Evolutionary conservation across 371 early-diverging fungal species (phyloP), one percentile per base, ranked within the genome.

Genomic region (Mortierella sp.): DNA sequence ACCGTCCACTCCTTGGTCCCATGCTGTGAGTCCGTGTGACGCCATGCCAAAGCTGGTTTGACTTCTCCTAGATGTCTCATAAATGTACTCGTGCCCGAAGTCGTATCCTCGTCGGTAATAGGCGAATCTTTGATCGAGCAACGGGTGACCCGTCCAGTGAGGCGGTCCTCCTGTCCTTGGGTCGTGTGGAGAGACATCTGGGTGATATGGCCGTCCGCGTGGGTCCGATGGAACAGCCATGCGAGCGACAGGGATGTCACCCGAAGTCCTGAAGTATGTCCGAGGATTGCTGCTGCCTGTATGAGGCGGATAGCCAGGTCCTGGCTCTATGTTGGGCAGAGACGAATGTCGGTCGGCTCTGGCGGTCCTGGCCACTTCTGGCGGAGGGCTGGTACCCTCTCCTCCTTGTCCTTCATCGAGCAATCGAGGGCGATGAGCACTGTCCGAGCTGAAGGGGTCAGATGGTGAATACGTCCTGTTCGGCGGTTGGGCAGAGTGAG

Each of bases 291-390:
- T 68, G 24, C 21, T 3, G 3, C 24, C 68, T 41, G 10, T 24
- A 1, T 41, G 68, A 21, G 43, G 68, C 41, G 41, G 43, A 41
- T 38, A 68, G 18, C 24, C 41, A 38, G 41, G 10, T 10, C 10
- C 38, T 11, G 68, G 24, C 1, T 68, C 68, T 35, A 68, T 68
- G 43, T 41, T 68, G 24, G 68, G 68, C 68, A 38, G 41, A 38
- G 68, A 41, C 68, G 68, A 68, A 10, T 38, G 68, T 68, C 68
- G 38, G 43, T 68, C 68, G 8, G 24, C 43, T 35, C 68, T 68
- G 8, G 10, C 68, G 41, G 21, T 4, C 3, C 68, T 21, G 41
- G 68, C 10, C 38, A 3, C 24, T 41, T 10, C 68, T 41, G 41
- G 68, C 3, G 68, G 43, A 68, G 68, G 68, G 41, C 68, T 68